A percentile compares a stretch with the other conserved stretches of the same genome.
Conservation (phyloP, 176 grass and related monocot genomes). For the Avena insularis region DNA sequence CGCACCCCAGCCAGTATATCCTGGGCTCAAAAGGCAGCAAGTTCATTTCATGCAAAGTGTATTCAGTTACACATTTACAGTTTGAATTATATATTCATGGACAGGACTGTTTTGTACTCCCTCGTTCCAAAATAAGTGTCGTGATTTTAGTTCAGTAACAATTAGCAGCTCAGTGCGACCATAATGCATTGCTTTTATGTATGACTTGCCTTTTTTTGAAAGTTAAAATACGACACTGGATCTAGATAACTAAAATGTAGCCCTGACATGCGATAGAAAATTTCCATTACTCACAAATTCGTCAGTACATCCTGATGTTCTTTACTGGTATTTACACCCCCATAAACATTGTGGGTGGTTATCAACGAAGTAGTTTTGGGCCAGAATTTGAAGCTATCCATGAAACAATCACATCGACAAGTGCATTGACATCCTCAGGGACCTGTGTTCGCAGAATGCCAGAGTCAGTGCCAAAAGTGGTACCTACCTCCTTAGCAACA, state of each 20-base stretch:
- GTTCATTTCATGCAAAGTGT: not conserved
- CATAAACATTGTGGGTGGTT: constrained; percentile 20
- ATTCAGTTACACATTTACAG: not conserved
- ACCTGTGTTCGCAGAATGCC: constrained; percentile 64
- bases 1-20: not conserved
- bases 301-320: constrained; percentile 6
- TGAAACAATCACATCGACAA: constrained; percentile 73
- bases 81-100: not conserved
- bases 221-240: constrained; percentile 22
- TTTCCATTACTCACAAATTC: constrained; percentile 16
- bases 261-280: not conserved
- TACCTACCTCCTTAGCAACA: constrained; percentile 82
- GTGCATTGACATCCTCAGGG: constrained; percentile 73
- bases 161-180: not conserved
- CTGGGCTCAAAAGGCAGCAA: not conserved
- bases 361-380: constrained; percentile 70
- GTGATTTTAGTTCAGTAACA: not conserved
- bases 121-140: too few species aligned
- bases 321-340: constrained; percentile 29
- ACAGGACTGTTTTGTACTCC: not conserved
- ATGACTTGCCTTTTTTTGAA: not conserved
- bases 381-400: constrained; percentile 90
- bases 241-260: constrained; percentile 18
- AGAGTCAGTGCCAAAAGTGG: constrained; percentile 74
- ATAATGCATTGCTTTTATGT: not conserved